Conservation (phyloP, 768 basidiomycete genomes). For the Amanita pallidorosea region DNA sequence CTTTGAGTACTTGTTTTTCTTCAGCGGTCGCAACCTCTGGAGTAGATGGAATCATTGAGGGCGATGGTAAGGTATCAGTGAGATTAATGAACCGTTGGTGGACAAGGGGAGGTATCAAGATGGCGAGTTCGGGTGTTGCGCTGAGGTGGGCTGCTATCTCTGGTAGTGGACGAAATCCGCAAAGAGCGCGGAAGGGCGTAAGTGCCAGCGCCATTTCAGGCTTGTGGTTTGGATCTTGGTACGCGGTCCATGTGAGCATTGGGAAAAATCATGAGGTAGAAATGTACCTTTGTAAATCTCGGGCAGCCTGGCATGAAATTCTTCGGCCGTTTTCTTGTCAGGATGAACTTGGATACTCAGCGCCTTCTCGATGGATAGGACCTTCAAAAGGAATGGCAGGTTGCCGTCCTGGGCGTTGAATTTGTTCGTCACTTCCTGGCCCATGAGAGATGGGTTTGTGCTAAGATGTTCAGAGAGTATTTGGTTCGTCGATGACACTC, state of each 20-base stretch:
- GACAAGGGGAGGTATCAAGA: conserved; percentile 53
- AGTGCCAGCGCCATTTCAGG: conserved; percentile 99
- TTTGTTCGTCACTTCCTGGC: conserved; percentile 38
- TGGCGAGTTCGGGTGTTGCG: conserved; percentile 64
- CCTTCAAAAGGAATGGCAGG: conserved; percentile 88
- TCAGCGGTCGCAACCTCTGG: conserved; percentile 24
- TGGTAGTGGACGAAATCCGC: conserved; percentile 82
- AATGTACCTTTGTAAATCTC: conserved; percentile 83
- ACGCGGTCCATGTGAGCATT: neutral
- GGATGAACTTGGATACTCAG: conserved; percentile 91
- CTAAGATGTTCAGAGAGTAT: conserved; percentile 52
- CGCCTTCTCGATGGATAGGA: conserved; percentile 82
- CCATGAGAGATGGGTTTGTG: conserved; percentile 59
- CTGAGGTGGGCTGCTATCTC: conserved; percentile 59
- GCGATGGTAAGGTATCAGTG: conserved; percentile 12
- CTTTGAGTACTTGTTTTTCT: conserved; percentile 56
- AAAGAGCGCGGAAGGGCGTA: conserved; percentile 82
- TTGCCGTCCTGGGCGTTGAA: conserved; percentile 53
- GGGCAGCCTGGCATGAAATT: conserved; percentile 55
- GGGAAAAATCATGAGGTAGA: neutral
- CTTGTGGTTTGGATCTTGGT: conserved; percentile 87
- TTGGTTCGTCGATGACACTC: conserved; percentile 22
- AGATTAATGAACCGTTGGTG: conserved; percentile 38
- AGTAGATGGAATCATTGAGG: conserved; percentile 11
- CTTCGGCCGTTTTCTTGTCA: conserved; percentile 72